Evolutionary conservation across 805 yeast species (phyloP), one percentile per base, ranked within the genome.

Genomic region (Candida nanaspora): DNA sequence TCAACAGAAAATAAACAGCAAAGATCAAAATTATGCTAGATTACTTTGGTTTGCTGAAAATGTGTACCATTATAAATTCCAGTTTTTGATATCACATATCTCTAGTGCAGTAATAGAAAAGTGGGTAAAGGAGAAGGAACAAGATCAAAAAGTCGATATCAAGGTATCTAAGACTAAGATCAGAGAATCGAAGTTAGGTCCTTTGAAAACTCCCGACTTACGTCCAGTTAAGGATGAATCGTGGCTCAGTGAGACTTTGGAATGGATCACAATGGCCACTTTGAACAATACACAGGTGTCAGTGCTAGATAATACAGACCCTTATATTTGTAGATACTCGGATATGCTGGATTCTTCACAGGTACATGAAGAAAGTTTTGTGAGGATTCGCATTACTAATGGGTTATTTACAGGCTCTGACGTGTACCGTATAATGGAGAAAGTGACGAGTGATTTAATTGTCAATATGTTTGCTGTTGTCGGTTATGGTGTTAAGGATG

Each of bases 31-130:
- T 36, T 45, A 49, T 30, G 35, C 47, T 9, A 42, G 65, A 28
- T 39, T 61, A 14, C 36, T 55, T n/a, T 61, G 65, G 65, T 59
- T 51, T 39, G 48, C 52, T 4, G 56, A 59, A 21, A 57, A 59
- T 27, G 43, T 36, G n/a, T 36, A 36, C 29, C 27, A 29, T 14
- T 36, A 40, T 29, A 33, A 11, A 8, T 40, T 40, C 37, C 18
- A 31, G 11, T 44, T 50, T 29, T 35, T 35, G 15, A 23, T 25
- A 18, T 38, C 16, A 13, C 31, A 23, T 29, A 16, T 11, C n/a
- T n/a, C n/a, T n/a, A n/a, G n/a, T n/a, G n/a, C n/a, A n/a, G n/a
- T n/a, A n/a, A n/a, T n/a, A n/a, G n/a, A n/a, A n/a, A n/a, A n/a
- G n/a, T n/a, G n/a, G n/a, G n/a, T n/a, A n/a, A n/a, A n/a, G n/a